Evolutionary conservation across 257 asterid genomes (phyloP), one percentile per base, ranked within the genome.

Genomic region (Galeopsis tetrahit): DNA sequence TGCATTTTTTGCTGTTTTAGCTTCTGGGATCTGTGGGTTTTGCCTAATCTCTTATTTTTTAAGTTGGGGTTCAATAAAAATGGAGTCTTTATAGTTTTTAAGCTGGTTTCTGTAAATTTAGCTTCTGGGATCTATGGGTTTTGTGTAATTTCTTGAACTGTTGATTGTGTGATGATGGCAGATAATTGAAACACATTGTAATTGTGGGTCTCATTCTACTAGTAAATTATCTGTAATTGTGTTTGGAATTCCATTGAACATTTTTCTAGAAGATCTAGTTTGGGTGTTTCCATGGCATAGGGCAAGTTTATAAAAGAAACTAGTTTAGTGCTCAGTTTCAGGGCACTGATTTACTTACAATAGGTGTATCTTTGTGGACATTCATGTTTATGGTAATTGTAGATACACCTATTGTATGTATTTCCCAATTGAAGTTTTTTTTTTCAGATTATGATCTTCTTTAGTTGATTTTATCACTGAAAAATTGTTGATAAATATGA

Each of bases 31-130:
- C 72, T 42, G n/a, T 0, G 10, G 6, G 4, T 15, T 10, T 56
- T 69, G 28, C 9, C 5, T 66, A 55, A 55, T 52, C 63, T 63
- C 57, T 63, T 38, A 34, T 10, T 73, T 59, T 44, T 58, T 42
- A 21, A 13, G 64, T 75, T 56, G 21, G 42, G 61, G 4, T 35
- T 49, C 68, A 33, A 7, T 14, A 13, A 55, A 32, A 17, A 11
- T 43, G 0, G 7, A 66, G 21, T 17, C 53, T 74, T 43, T 53
- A 55, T 14, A 7, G 39, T 58, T 38, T 40, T 39, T 62, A 0
- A 62, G 59, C 5, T 61, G n/a, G 2, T 52, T 69, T 51, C 44
- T 32, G 31, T 6, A 6, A 7, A 36, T 73, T 75, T 21, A 21
- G 70, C 46, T 44, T 61, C 55, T 57, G 70, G 69, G 75, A 9